Evolutionary conservation across 352 stramenopile species (phyloP).

Genomic region (Phytophthora sp.): DNA sequence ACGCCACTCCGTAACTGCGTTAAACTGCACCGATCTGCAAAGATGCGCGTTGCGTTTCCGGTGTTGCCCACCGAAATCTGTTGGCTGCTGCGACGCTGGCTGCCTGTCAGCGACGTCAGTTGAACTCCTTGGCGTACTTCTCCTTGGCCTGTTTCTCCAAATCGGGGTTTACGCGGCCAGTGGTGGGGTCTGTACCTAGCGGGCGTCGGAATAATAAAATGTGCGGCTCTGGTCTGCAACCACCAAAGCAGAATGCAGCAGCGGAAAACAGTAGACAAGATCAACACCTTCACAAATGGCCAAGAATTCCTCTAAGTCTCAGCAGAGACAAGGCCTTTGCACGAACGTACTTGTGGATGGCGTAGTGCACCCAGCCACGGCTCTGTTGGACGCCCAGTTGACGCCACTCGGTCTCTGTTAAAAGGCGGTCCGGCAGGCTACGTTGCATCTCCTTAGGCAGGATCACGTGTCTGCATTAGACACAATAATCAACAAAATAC

Average conservation of each 20-base stretch:
- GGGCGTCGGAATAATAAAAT: slow-evolving; percentile 99
- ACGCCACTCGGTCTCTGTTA: slow-evolving; percentile 98
- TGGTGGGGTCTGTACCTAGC: slow-evolving; percentile 96
- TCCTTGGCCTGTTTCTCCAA: slow-evolving; percentile 96
- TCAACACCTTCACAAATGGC: slow-evolving; percentile 11
- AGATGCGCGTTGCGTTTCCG: slow-evolving; percentile 23
- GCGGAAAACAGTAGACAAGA: slow-evolving; percentile 14
- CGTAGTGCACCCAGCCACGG: slow-evolving; percentile 99
- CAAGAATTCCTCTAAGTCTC: too few relatives aligned
- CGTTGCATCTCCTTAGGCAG: slow-evolving; percentile 98
- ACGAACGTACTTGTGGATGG: slow-evolving; percentile 95
- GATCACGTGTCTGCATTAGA: slow-evolving; percentile 91
- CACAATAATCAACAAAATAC: neutral
- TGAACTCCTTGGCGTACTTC: slow-evolving; percentile 92
- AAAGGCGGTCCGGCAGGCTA: slow-evolving; percentile 93
- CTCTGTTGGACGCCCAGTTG: slow-evolving; percentile 98
- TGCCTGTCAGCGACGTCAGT: slow-evolving; percentile 36
- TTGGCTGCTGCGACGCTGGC: neutral
- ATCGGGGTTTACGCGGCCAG: slow-evolving; percentile 92
- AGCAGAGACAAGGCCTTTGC: neutral
- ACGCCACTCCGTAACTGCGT: neutral
- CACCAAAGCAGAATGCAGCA: slow-evolving; percentile 2
- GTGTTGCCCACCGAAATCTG: slow-evolving; percentile 19
- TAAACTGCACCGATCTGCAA: slow-evolving; percentile 13
- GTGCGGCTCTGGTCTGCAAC: slow-evolving; percentile 95